Evolutionary conservation across 805 yeast species (phyloP).

Genomic region (Wickerhamiella bombiphila): DNA sequence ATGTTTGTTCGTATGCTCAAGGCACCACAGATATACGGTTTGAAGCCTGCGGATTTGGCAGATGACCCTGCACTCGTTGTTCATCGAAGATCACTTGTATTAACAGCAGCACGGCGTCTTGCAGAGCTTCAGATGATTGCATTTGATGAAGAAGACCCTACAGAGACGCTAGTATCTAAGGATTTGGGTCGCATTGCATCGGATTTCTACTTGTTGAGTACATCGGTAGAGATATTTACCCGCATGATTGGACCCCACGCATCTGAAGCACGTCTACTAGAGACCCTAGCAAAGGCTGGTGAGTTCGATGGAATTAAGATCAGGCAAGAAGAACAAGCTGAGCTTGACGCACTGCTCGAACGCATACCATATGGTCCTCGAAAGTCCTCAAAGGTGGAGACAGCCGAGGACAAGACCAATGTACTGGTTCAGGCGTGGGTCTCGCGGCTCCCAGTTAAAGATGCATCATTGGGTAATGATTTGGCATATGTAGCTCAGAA

Average conservation of each 20-base stretch:
- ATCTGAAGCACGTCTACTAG: conserved; percentile 79
- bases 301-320: conserved; percentile 85
- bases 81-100: conserved; percentile 59
- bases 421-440: conserved; percentile 77
- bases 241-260: conserved; percentile 71
- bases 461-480: conserved; percentile 74
- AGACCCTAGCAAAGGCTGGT: conserved; percentile 80
- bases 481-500: conserved; percentile 90
- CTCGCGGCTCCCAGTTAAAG: conserved; percentile 56
- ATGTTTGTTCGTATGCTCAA: conserved; percentile 87
- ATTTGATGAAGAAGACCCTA: conserved; percentile 59
- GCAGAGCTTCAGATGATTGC: conserved; percentile 86
- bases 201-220: conserved; percentile 75
- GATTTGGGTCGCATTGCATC: conserved; percentile 91
- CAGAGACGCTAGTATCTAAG: conserved; percentile 59
- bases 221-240: conserved; percentile 79
- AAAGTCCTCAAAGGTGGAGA: conserved; percentile 4
- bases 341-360: conserved; percentile 48
- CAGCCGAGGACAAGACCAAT: conserved; percentile 64
- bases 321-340: conserved; percentile 74
- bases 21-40: conserved; percentile 84
- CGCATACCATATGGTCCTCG: conserved; percentile 15
- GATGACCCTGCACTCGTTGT: conserved; percentile 71
- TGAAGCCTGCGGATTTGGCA: conserved; percentile 71
- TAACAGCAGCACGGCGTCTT: conserved; percentile 67